Evolutionary conservation across 2,329 filamentous ascomycete species (phyloP).

Genomic region (Rhinocladiella mackenziei): DNA sequence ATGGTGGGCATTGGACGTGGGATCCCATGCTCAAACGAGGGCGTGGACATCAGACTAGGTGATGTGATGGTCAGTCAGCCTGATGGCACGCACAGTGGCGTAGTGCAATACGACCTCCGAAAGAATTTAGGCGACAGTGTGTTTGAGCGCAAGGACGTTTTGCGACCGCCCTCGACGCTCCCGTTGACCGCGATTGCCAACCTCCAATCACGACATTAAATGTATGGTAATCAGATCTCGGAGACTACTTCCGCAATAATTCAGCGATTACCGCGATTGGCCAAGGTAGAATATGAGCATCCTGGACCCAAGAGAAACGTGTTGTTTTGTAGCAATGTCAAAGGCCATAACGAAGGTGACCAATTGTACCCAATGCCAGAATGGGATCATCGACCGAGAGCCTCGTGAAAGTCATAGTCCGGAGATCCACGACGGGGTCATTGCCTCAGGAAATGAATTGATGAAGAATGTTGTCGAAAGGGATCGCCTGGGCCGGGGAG

Average conservation of each 20-base stretch:
- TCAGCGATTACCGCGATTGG: no score
- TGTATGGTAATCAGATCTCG: background rate
- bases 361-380: no score
- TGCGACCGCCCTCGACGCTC: background rate
- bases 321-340: background rate
- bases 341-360: no score
- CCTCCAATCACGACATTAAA: background rate
- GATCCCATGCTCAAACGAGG: background rate
- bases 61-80: slow-evolving; percentile 1
- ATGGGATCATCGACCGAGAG: background rate
- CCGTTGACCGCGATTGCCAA: background rate
- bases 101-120: background rate
- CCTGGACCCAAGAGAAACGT: background rate
- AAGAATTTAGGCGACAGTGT: background rate
- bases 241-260: background rate
- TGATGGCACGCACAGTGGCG: background rate
- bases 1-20: slow-evolving; percentile 1
- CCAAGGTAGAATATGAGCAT: no score
- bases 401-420: background rate
- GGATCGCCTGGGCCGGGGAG: slow-evolving; percentile 15
- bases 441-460: slow-evolving; percentile 1
- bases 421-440: background rate
- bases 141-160: background rate
- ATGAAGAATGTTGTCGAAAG: background rate
- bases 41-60: background rate